Base-by-base conservation (phyloP, 1,139 yeast genomes). In the Suhomyces wounanorum region DNA sequence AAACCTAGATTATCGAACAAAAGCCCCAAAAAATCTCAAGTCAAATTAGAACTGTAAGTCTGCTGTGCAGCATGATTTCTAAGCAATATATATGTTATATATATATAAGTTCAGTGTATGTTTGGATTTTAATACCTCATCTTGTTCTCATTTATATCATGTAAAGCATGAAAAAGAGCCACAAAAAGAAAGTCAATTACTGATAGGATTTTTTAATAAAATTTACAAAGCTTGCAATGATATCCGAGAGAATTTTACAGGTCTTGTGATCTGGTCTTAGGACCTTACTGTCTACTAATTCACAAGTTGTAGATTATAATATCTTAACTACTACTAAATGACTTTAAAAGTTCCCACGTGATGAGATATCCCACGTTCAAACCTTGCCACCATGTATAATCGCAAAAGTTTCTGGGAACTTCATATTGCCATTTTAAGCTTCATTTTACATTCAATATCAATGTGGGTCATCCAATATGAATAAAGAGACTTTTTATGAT, bases 391-490 rank as follows among this genome's bases (percentile, higher is more conserved):
- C 42, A 23, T 23, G 16, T 9, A 8, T 5, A 30, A 30, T 30
- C 14, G 5, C n/a, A 30, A 11, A 11, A 30, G 23, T 11, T 30
- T 13, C 8, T 30, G 11, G 14, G 14, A 30, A 13, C 14, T 30
- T 30, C 33, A 30, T 30, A 30, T 30, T 3, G 14, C 33, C 14
- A 30, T 30, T 13, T 3, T n/a, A 10, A 13, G 2, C 33, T 11
- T 11, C 6, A 30, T 10, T 9, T n/a, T 13, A 30, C 33, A 7
- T 10, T 37, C 16, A 30, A 30, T 14, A 40, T 53, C 42, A 43
- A 47, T 53, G 52, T 37, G 48, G 49, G 35, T 47, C 48, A 39
- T 28, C 33, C 51, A 53, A 41, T 23, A 52, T 50, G 56, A 47
- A 40, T 36, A 43, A 31, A 40, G 33, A 30, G 28, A 31, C 37